Evolutionary conservation across 2,329 filamentous ascomycete species (phyloP), one percentile per base, ranked within the genome.

Genomic region (Colletotrichum gigasporum): DNA sequence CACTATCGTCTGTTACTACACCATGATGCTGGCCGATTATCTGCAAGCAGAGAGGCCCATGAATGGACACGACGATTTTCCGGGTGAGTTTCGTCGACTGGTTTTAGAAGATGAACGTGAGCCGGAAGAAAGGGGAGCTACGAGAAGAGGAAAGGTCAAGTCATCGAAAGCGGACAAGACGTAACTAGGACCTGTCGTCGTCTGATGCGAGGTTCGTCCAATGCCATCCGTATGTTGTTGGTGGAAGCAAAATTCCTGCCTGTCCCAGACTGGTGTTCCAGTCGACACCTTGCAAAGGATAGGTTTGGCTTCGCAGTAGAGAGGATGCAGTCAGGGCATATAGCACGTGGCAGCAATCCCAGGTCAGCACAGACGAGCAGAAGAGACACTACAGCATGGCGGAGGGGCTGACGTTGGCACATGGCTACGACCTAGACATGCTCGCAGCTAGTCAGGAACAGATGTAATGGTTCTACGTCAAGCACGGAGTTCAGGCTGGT

Each of bases 21-120:
- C 39, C 47, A 67, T 26, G 52, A 67, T 67, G 45, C 62, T 67
- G 14, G 52, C 65, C 47, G 65, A 67, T 59, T 41, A 67, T 35
- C 48, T 67, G 47, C 53, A 65, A 22, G 47, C 48, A 47, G 58
- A 48, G 44, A 65, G 62, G 22, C 41, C 35, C 32, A 30, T 65
- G 11, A 50, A 67, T 10, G 48, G 53, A 34, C 57, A 67, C 8
- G 62, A 67, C 16, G 57, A 67, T 60, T 48, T 66, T 42, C 62
- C 41, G 5, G 57, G 60, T 9, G 55, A 42, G 3, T 66, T 67
- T 22, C 57, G 58, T 34, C 58, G 52, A 39, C 22, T 62, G 6
- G 56, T 67, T 11, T 22, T 54, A 16, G 57, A 65, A 41, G 57
- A 63, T 20, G 41, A 65, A 47, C 63, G 66, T 16, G 50, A 67